Percentiles rank a stretch among this genome's conserved stretches.
Evolutionary conservation across 148 eudicot species (phyloP).

Genomic region (Rhododendron henanense): DNA sequence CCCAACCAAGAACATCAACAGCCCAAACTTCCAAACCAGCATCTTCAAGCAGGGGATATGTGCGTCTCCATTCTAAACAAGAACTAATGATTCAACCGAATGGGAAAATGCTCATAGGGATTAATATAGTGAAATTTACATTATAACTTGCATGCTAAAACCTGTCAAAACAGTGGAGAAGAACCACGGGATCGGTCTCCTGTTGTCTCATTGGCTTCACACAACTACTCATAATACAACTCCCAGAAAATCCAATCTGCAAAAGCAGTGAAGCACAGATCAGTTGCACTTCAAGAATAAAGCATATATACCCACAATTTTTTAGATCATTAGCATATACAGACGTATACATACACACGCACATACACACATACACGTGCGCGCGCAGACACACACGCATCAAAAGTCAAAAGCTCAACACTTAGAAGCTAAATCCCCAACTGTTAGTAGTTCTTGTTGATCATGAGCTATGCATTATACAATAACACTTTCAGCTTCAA

Average conservation of each 20-base stretch:
- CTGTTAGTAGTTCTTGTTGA: neutral
- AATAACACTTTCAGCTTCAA: too few species aligned
- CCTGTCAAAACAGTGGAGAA: constrained; percentile 91
- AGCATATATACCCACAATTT: neutral
- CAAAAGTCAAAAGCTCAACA: neutral
- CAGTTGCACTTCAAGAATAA: neutral
- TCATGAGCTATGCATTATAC: neutral
- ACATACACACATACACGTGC: too few species aligned
- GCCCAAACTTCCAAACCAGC: constrained; percentile 88
- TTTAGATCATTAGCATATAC: neutral
- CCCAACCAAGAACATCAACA: constrained; percentile 90
- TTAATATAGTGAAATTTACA: neutral
- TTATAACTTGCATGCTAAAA: constrained; percentile 15
- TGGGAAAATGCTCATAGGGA: constrained; percentile 6
- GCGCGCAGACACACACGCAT: neutral
- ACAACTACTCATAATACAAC: constrained; percentile 81
- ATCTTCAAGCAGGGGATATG: constrained; percentile 74
- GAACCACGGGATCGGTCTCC: constrained; percentile 64
- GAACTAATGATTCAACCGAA: constrained; percentile 41
- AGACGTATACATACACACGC: neutral
- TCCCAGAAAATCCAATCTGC: constrained; percentile 45
- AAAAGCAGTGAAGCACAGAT: neutral
- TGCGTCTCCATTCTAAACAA: constrained; percentile 86
- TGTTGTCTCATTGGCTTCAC: constrained; percentile 54
- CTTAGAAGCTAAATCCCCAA: neutral